phyloP scores from a whole-genome alignment of 2,329 filamentous ascomycete genomes.

The Calcarisporium arbuscula region DNA sequence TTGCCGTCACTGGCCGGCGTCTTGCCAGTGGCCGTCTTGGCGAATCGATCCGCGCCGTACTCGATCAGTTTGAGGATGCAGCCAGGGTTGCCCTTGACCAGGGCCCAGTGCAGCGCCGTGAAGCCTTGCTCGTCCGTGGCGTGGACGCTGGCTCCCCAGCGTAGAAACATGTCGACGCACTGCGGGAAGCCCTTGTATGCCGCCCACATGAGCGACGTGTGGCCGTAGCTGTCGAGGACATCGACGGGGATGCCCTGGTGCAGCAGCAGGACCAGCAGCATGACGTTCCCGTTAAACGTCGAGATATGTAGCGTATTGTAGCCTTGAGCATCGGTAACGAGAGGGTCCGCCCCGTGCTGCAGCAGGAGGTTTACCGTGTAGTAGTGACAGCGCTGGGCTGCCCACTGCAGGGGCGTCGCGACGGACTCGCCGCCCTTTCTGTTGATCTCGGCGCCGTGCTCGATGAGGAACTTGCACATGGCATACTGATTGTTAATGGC shows the following conservation, averaged over 20 bases:
- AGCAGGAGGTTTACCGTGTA: constrained; percentile 92
- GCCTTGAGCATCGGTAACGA: constrained; percentile 87
- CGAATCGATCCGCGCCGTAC: constrained; percentile 90
- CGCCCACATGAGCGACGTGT: constrained; percentile 97
- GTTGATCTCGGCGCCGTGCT: constrained; percentile 81
- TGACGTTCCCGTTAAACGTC: constrained; percentile 93
- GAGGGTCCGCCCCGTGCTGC: constrained; percentile 83
- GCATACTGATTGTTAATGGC: constrained; percentile 98
- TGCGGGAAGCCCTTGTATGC: constrained; percentile 94
- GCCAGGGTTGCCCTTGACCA: constrained; percentile 84
- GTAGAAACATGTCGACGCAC: constrained; percentile 84
- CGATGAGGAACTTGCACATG: constrained; percentile 92
- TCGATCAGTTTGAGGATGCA: constrained; percentile 93
- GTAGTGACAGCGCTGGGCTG: constrained; percentile 92
- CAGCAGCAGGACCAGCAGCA: constrained; percentile 79
- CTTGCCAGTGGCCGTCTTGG: constrained; percentile 83
- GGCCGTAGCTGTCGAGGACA: constrained; percentile 79
- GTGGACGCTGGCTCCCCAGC: constrained; percentile 93
- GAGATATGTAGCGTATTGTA: constrained; percentile 98
- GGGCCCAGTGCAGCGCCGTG: constrained; percentile 90
- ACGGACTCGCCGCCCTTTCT: constrained; percentile 91
- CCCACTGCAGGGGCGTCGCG: constrained; percentile 93
- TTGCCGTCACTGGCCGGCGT: constrained; percentile 78
- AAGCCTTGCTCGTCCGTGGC: constrained; percentile 87
- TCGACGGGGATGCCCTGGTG: constrained; percentile 96